Evolutionary conservation across 345 rosid species (phyloP).

Genomic region (Gossypium stocksii): DNA sequence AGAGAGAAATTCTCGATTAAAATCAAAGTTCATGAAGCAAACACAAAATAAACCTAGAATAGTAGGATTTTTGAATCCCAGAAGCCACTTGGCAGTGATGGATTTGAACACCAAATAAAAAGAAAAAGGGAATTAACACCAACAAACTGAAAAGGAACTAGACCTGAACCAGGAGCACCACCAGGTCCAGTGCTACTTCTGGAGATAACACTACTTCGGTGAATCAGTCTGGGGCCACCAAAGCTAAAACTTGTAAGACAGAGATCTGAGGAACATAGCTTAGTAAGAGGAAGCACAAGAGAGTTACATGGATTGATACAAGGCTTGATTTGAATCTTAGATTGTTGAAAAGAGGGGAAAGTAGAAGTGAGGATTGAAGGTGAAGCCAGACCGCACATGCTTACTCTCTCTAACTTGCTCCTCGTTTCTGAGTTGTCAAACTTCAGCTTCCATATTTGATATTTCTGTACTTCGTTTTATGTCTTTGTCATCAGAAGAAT

Average conservation of each 20-base stretch:
- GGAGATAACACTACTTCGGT: slow-evolving; percentile 25
- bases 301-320: slow-evolving; percentile 3
- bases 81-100: neutral
- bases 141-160: slow-evolving; percentile 3
- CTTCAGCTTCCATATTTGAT: neutral
- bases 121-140: neutral
- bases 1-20: neutral
- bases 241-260: slow-evolving; percentile 22
- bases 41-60: neutral
- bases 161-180: slow-evolving; percentile 37
- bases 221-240: slow-evolving; percentile 12
- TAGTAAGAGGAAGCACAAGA: slow-evolving; percentile 16
- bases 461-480: neutral
- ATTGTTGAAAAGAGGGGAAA: slow-evolving; percentile 9
- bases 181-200: slow-evolving; percentile 31
- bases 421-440: neutral
- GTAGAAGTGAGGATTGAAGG: slow-evolving; percentile 10
- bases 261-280: slow-evolving; percentile 19
- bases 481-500: neutral
- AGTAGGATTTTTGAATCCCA: neutral
- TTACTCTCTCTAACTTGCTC: neutral
- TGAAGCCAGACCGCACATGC: slow-evolving; percentile 17
- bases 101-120: neutral
- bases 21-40: neutral
- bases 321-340: slow-evolving; percentile 11